phyloP scores from a whole-genome alignment of 768 basidiomycete genomes.

The Botryobasidium botryosum region DNA sequence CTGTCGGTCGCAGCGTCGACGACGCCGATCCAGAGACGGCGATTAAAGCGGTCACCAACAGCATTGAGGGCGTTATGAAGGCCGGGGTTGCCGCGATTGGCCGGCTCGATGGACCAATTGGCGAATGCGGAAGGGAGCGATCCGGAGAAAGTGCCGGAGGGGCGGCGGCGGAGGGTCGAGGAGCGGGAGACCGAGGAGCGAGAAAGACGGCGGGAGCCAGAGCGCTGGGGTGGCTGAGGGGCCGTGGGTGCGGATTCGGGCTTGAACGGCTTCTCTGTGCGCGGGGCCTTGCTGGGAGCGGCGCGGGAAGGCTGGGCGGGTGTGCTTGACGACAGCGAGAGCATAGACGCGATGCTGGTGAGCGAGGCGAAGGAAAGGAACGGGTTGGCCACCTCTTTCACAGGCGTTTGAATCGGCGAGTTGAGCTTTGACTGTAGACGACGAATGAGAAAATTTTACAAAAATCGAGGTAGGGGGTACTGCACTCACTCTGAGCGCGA shows the following conservation, averaged over 20 bases:
- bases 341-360: conserved; percentile 10
- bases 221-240: background rate
- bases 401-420: conserved; percentile 26
- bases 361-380: conserved; percentile 28
- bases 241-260: background rate
- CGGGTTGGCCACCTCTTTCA: conserved; percentile 35
- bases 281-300: conserved; percentile 20
- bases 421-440: background rate
- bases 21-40: conserved; percentile 50
- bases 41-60: conserved; percentile 35
- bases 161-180: background rate
- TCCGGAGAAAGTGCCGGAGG: conserved; percentile 1
- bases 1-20: conserved; percentile 54
- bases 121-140: conserved; percentile 1
- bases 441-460: background rate
- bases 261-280: background rate
- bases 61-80: conserved; percentile 63
- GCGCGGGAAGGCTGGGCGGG: conserved; percentile 21
- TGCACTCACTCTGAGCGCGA: conserved; percentile 40
- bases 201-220: background rate
- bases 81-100: conserved; percentile 67
- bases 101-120: conserved; percentile 26
- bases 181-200: background rate
- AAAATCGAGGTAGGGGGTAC: background rate
- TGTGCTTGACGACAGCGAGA: conserved; percentile 26